These are phyloP conservation scores for Epicoccum sorghinum DNA, from an alignment of 2,329 filamentous ascomycete genomes.

Conservation along the genomic window DNA sequence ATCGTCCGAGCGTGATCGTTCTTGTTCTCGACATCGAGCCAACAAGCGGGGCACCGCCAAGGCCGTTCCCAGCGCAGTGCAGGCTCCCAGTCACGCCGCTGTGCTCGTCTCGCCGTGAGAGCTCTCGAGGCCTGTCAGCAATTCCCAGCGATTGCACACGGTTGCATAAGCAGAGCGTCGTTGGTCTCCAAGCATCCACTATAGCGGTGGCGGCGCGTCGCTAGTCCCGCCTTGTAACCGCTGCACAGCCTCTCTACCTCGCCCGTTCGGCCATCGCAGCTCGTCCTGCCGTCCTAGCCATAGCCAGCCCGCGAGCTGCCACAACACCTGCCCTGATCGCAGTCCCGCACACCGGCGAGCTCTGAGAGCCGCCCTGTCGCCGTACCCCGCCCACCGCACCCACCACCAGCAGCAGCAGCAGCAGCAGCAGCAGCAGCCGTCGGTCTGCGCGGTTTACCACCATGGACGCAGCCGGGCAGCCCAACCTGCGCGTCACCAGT, in stretches of 20 bases:
- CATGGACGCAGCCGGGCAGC: constrained; percentile 60
- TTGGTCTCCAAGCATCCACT: constrained; percentile 18
- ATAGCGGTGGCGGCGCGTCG: constrained; percentile 23
- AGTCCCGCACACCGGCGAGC: constrained; percentile 29
- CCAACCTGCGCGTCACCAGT: constrained; percentile 95
- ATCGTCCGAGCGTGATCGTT: constrained; percentile 3
- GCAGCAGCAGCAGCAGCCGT: not conserved
- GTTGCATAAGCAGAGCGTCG: constrained; percentile 28
- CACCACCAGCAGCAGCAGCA: not conserved
- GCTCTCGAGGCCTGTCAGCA: not conserved
- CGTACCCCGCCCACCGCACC: not conserved
- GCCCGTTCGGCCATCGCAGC: constrained; percentile 25
- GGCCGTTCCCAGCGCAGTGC: constrained; percentile 4
- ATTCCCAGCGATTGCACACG: constrained; percentile 23
- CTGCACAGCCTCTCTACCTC: constrained; percentile 43
- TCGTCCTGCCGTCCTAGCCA: constrained; percentile 10
- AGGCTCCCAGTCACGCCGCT: constrained; percentile 10
- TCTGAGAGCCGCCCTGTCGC: constrained; percentile 38
- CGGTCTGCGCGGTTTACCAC: constrained; percentile 19
- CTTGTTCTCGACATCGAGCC: not conserved
- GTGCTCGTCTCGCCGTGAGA: not conserved
- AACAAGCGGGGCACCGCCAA: constrained; percentile 30
- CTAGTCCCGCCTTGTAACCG: constrained; percentile 29
- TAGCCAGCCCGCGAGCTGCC: constrained; percentile 15
- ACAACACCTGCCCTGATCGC: constrained; percentile 4